Base-by-base conservation (phyloP, 2,329 filamentous ascomycete species). In the Aspergillus sp. region DNA sequence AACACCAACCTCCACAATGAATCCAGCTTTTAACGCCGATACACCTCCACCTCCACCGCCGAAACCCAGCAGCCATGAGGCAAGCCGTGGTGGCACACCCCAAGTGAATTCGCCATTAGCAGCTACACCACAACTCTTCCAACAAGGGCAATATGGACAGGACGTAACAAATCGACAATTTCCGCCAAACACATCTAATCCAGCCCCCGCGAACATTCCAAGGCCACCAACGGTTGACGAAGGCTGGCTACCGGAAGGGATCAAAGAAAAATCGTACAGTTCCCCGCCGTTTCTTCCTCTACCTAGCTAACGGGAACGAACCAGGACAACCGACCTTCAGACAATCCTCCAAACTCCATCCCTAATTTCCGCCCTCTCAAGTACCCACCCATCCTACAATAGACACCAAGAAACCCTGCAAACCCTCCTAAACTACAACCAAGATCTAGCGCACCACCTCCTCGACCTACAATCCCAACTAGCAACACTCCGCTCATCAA, bases 181-280 rank as follows among this genome's bases (percentile, higher is more conserved):
- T 22, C 6, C 39, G 22, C 53, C 60, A 19, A 61, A n/a, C 45
- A 63, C 49, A 24, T 17, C 48, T 1, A 58, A 60, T 33, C 19
- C 57, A 60, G 49, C 55, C 55, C 46, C 56, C 30, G 54, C 57
- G 49, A 49, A 62, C 57, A 59, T 61, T 3, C 66, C 68, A 1
- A 64, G 69, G 17, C 72, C 72, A 5, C 73, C 75, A 13, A 62
- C 66, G 63, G 42, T 87, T 19, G 86, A 89, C 52, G 83, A 87
- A 61, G 68, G 71, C 34, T 96, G 92, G 92, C 80, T 96, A 3
- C 92, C 92, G 1, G 83, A 85, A 59, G 78, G 86, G 12, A 77
- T 97, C 2, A 84, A 89, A 68, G 89, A 95, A 68, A 96, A 95
- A 79, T 87, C 90, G 91, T 96, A 79, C 63, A 85, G 15, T n/a